phyloP scores from a whole-genome alignment of 129 eudicot species.

The Daucus carota region DNA sequence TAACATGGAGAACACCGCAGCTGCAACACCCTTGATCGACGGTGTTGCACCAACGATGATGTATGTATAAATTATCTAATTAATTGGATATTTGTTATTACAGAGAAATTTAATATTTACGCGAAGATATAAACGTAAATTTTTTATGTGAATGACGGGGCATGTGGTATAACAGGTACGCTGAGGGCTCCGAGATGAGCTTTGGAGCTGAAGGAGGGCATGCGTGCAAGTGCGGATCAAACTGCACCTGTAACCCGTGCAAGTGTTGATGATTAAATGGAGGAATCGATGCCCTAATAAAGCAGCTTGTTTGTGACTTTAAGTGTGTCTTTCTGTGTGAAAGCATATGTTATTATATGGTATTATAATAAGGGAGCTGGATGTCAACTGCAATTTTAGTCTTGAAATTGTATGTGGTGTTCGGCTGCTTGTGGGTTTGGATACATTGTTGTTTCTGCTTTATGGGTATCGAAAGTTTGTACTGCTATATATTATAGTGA shows the following conservation, averaged over 20 bases:
- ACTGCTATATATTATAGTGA: background rate
- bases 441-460: slow-evolving; percentile 7
- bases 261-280: slow-evolving; percentile 17
- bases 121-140: background rate
- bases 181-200: slow-evolving; percentile 13
- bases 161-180: slow-evolving; percentile 1
- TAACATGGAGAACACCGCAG: slow-evolving; percentile 38
- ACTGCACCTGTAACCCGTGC: slow-evolving; percentile 30
- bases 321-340: background rate
- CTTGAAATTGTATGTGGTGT: background rate
- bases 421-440: background rate
- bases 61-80: slow-evolving; percentile 25
- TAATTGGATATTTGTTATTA: background rate
- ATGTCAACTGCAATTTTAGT: background rate
- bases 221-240: slow-evolving; percentile 23
- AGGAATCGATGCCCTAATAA: background rate
- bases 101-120: background rate
- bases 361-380: background rate
- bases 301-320: background rate
- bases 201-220: slow-evolving; percentile 20
- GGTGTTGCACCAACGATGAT: slow-evolving; percentile 49
- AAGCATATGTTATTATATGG: background rate
- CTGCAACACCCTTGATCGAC: slow-evolving; percentile 28
- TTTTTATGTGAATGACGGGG: background rate
- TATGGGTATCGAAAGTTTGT: background rate